Percentiles rank a stretch among this genome's conserved stretches.
Evolutionary conservation across 2,329 filamentous ascomycete genomes (phyloP).

Genomic region (Dactylellina parvicollis): DNA sequence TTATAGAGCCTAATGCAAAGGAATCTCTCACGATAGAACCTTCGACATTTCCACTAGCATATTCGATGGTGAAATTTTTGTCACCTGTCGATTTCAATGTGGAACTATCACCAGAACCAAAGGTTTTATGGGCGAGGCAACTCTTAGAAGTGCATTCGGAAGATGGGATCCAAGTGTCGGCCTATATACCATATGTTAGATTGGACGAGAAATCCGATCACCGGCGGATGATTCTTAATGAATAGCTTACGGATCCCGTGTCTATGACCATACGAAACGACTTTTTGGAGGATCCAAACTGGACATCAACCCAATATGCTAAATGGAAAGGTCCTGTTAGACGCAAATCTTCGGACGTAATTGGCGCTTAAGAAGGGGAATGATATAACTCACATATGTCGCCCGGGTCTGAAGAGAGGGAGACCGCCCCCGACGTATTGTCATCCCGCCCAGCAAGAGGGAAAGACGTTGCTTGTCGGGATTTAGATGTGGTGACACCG

Average conservation of each 20-base stretch:
- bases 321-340: not conserved
- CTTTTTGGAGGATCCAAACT: constrained; percentile 68
- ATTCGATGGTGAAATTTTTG: constrained; percentile 73
- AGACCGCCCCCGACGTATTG: constrained; percentile 20
- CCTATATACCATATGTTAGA: constrained; percentile 24
- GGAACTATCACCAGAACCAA: constrained; percentile 73
- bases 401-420: constrained; percentile 30
- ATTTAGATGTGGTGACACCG: not conserved
- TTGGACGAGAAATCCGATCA: not conserved
- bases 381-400: constrained; percentile 37
- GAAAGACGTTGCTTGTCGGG: not conserved
- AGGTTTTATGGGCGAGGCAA: constrained; percentile 76
- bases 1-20: constrained; percentile 73
- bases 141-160: constrained; percentile 72
- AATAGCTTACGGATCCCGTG: constrained; percentile 67
- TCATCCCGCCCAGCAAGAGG: not conserved
- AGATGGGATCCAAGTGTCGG: constrained; percentile 85
- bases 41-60: constrained; percentile 79
- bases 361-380: not conserved
- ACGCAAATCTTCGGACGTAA: constrained; percentile 8
- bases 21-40: constrained; percentile 75
- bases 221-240: not conserved
- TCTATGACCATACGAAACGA: constrained; percentile 72
- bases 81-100: constrained; percentile 67
- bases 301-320: constrained; percentile 61